phyloP scores from a whole-genome alignment of 306 rosid genomes.

The Rosa chinensis region DNA sequence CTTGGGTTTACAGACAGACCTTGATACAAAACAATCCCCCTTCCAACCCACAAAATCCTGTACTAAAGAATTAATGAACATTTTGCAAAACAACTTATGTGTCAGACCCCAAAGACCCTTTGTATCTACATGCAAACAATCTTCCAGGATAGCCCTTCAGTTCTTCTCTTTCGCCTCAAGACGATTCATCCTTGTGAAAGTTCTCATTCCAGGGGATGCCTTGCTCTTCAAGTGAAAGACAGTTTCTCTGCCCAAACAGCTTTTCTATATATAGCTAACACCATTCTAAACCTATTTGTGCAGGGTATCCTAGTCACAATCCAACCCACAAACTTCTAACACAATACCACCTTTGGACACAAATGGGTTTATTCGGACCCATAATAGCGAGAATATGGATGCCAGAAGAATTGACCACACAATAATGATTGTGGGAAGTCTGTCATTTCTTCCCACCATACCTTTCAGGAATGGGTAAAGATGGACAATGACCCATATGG shows the following conservation, averaged over 20 bases:
- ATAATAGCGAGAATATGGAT: conserved; percentile 71
- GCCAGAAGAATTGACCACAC: conserved; percentile 91
- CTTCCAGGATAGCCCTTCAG: conserved; percentile 7
- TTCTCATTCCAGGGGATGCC: conserved; percentile 14
- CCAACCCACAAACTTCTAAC: conserved; percentile 78
- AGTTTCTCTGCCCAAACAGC: conserved; percentile 17
- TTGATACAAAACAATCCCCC: conserved; percentile 28
- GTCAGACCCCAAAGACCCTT: conserved; percentile 31
- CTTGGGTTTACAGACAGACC: conserved; percentile 26
- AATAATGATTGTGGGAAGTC: conserved; percentile 77
- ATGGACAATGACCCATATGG: conserved; percentile 93
- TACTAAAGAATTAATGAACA: conserved; percentile 39
- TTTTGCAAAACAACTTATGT: conserved; percentile 35
- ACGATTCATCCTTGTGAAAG: conserved; percentile 3
- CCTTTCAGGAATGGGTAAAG: conserved; percentile 97
- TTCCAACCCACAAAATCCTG: conserved; percentile 28
- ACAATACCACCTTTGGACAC: conserved; percentile 56
- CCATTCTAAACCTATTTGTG: conserved; percentile 27
- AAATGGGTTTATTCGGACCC: conserved; percentile 93
- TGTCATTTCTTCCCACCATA: conserved; percentile 80
- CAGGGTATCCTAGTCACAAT: conserved; percentile 52
- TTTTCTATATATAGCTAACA: conserved; percentile 29
- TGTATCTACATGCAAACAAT: conserved; percentile 48
- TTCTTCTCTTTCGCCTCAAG: not conserved
- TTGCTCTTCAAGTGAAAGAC: conserved; percentile 10